Evolutionary conservation across 2,329 filamentous ascomycete species (phyloP), one percentile per base, ranked within the genome.

Genomic region (Penicillium sp.): DNA sequence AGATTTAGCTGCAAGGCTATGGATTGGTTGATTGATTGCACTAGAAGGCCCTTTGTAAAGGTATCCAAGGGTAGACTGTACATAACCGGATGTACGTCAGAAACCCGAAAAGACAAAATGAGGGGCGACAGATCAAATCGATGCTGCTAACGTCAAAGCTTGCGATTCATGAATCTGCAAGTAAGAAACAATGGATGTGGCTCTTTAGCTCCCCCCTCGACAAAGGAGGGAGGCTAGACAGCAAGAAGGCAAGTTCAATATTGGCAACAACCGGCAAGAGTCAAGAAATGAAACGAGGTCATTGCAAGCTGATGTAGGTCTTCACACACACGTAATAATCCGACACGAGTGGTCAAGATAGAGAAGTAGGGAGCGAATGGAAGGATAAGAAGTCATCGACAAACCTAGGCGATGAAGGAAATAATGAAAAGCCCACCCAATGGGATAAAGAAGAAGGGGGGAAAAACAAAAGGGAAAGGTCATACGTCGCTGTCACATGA

Each of bases 401-500:
- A 11, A 62, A 48, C 43, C 53, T 59, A 48, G 57, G 57, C 54
- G 59, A 53, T 42, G 40, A 61, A 48, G 38, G 45, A 55, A 51
- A 52, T 35, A 46, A 62, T 58, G 19, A 60, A 52, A 42, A 19
- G 57, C 56, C 55, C 49, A 45, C 55, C 55, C 28, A 45, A 58
- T 38, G 38, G 56, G 35, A 33, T 33, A 10, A 38, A 37, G n/a
- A 63, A 28, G n/a, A 42, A 42, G 25, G 16, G 56, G 55, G 63
- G 61, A 61, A 48, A 57, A 63, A 66, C 62, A 40, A 35, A 54
- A 63, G 61, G 62, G 40, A 57, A 65, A 66, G 59, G 63, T 74
- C 73, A 73, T 75, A 74, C 69, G 66, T 75, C 70, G 70, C 70
- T 69, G 68, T 74, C 71, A 73, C 72, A 74, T 74, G 72, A 71